Base-by-base conservation (phyloP, 78 protist genomes). In the Mantamonas sphyraenae region DNA sequence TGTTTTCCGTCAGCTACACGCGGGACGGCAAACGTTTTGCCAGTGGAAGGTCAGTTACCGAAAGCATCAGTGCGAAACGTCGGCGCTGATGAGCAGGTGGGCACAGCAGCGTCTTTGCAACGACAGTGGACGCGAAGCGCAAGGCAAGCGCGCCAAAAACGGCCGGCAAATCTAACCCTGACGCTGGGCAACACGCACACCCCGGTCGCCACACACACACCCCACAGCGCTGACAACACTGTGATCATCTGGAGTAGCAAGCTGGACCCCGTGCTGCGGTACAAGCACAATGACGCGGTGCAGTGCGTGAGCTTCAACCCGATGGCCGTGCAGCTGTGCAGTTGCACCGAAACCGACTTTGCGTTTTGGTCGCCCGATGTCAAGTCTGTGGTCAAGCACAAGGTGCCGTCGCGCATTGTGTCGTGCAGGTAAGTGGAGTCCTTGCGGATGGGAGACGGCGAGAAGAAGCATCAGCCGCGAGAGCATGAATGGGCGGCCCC, bases 21-120 rank as follows among this genome's bases (percentile, higher is more conserved):
- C 47, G 24, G 16, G 88, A 87, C 34, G 88, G 92, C 26, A 81
- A 68, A 68, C 77, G 81, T 22, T 87, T 87, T 68, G 88, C 92
- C 10, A 43, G 75, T 0, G 93, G 93, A 47, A 16, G 53, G 53
- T 47, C 12, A 47, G 0, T 47, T n/a, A n/a, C n/a, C n/a, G n/a
- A n/a, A n/a, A n/a, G n/a, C n/a, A n/a, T n/a, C n/a, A n/a, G n/a
- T n/a, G n/a, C n/a, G n/a, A n/a, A n/a, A n/a, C n/a, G n/a, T n/a
- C n/a, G 76, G 77, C 55, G 56, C 35, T 14, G 67, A 33, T 43
- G 33, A 47, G 55, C 10, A 56, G 4, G 40, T 12, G 34, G 34
- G 19, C 28, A 7, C 65, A 3, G n/a, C n/a, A n/a, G n/a, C n/a
- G n/a, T n/a, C n/a, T n/a, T n/a, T n/a, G n/a, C n/a, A n/a, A n/a